These are phyloP conservation scores for Phytophthora pluvialis DNA, from an alignment of 352 stramenopile species.

Conservation along the genomic window DNA sequence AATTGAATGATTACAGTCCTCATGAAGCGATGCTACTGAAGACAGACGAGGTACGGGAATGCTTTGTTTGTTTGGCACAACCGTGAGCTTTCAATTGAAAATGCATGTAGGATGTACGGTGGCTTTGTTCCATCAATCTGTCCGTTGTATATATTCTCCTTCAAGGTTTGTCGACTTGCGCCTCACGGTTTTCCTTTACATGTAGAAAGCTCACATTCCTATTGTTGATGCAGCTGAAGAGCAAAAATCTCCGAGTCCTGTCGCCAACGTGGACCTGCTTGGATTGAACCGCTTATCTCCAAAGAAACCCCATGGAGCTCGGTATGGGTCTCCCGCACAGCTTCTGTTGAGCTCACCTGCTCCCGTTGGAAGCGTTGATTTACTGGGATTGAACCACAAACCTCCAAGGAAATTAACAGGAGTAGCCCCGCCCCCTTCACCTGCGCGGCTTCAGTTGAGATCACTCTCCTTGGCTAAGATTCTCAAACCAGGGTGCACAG, in stretches of 20 bases:
- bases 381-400: constrained; percentile 36
- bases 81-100: background rate
- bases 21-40: constrained; percentile 33
- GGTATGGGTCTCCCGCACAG: constrained; percentile 11
- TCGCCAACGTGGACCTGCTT: constrained; percentile 41
- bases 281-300: constrained; percentile 24
- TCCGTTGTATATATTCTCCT: constrained; percentile 38
- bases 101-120: constrained; percentile 28
- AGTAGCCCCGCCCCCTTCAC: constrained; percentile 11
- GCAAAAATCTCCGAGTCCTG: constrained; percentile 1
- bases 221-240: constrained; percentile 9
- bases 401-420: background rate
- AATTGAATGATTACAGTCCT: constrained; percentile 11
- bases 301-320: constrained; percentile 8
- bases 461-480: constrained; percentile 19
- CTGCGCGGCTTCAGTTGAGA: constrained; percentile 1
- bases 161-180: constrained; percentile 22
- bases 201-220: background rate
- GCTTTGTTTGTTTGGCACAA: background rate
- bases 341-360: constrained; percentile 8
- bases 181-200: background rate
- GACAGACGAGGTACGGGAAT: constrained; percentile 29
- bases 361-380: constrained; percentile 30
- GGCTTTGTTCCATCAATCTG: constrained; percentile 27
- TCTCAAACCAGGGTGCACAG: constrained; percentile 27